These are phyloP conservation scores for Verbena officinalis DNA, from an alignment of 257 asterid genomes.

Conservation along the genomic window DNA sequence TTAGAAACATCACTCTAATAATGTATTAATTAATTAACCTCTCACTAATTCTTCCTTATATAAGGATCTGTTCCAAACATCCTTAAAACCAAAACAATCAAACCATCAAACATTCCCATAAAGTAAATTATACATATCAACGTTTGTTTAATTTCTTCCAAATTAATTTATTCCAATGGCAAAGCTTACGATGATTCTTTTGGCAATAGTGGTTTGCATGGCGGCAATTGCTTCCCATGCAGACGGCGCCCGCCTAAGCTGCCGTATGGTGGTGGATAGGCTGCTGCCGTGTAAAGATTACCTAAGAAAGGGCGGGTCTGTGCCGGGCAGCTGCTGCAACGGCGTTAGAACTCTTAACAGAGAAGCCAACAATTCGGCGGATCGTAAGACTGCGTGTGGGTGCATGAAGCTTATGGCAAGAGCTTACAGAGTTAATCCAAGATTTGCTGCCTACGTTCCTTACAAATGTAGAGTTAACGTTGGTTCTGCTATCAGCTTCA, in stretches of 20 bases:
- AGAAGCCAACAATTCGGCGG: conserved; percentile 3
- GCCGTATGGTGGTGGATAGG: conserved; percentile 21
- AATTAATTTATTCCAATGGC: no score
- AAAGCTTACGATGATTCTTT: neutral
- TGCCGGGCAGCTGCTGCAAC: conserved; percentile 31
- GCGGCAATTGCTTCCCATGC: neutral
- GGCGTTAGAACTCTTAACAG: conserved; percentile 24
- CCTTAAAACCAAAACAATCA: neutral
- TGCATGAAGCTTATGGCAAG: conserved; percentile 29
- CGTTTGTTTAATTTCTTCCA: neutral
- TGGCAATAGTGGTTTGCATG: conserved; percentile 16
- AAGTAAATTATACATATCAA: no score
- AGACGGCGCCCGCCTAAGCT: neutral
- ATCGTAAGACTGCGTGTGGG: conserved; percentile 27
- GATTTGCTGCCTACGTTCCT: conserved; percentile 19
- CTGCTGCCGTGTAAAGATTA: conserved; percentile 20
- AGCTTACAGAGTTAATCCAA: conserved; percentile 4
- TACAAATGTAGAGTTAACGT: conserved; percentile 23
- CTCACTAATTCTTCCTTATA: conserved; percentile 1
- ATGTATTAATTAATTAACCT: neutral
- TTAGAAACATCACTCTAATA: neutral
- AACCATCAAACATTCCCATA: no score
- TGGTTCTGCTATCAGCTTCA: conserved; percentile 27
- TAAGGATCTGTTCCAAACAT: neutral
- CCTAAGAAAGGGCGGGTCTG: conserved; percentile 23